Evolutionary conservation across 331 rosid species (phyloP).

Genomic region (Rhamnella rubrinervis): DNA sequence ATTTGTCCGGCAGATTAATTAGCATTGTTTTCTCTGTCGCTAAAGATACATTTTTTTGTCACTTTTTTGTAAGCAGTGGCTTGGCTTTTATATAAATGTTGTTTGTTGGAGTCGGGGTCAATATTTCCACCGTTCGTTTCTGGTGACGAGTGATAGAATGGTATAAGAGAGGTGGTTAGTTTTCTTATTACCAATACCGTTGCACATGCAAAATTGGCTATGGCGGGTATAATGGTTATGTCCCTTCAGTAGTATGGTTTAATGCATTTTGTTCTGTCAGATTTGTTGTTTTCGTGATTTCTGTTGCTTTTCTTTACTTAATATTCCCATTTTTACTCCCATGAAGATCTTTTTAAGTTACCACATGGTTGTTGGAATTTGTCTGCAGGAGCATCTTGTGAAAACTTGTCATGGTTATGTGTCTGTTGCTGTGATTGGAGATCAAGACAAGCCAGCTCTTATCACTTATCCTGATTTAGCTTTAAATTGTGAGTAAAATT

Average conservation of each 20-base stretch:
- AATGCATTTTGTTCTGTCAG: neutral
- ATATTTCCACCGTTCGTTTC: neutral
- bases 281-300: neutral
- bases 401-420: slow-evolving; percentile 69
- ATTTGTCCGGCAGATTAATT: neutral
- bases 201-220: slow-evolving; percentile 17
- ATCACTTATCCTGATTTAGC: slow-evolving; percentile 93
- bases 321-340: slow-evolving; percentile 13
- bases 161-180: slow-evolving; percentile 10
- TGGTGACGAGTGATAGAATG: slow-evolving; percentile 6
- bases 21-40: neutral
- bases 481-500: slow-evolving; percentile 72
- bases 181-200: slow-evolving; percentile 17
- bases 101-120: neutral
- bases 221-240: neutral
- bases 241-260: neutral
- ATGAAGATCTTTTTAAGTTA: slow-evolving; percentile 18
- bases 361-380: slow-evolving; percentile 9
- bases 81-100: neutral
- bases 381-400: slow-evolving; percentile 74
- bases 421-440: slow-evolving; percentile 84
- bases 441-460: slow-evolving; percentile 92
- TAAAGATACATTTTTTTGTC: neutral
- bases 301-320: neutral
- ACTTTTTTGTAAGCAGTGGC: neutral